phyloP scores from a whole-genome alignment of 1,284 basidiomycete genomes.

The Sporisorium graminicola region DNA sequence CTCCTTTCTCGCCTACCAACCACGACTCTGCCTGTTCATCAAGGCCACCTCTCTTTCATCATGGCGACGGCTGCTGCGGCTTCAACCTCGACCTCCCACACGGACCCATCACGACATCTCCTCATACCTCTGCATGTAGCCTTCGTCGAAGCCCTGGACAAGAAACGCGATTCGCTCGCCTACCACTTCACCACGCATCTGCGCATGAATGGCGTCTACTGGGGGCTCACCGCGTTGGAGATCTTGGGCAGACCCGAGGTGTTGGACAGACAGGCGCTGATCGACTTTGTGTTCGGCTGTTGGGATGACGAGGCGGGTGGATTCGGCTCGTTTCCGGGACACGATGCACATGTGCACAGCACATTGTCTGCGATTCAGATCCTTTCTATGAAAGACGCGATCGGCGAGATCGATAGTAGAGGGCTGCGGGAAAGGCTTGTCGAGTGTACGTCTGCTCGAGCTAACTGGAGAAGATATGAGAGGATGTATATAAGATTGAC shows the following conservation, averaged over 20 bases:
- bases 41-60: not conserved
- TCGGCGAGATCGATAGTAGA: conserved; percentile 74
- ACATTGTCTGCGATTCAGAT: conserved; percentile 94
- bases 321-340: conserved; percentile 90
- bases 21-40: not conserved
- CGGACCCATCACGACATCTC: conserved; percentile 19
- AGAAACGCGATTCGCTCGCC: conserved; percentile 68
- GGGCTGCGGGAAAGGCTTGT: conserved; percentile 74
- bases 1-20: not conserved
- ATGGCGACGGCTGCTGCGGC: not conserved
- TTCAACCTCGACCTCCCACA: not conserved
- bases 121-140: conserved; percentile 44
- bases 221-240: conserved; percentile 89
- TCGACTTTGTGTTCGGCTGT: conserved; percentile 90
- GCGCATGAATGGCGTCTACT: conserved; percentile 95
- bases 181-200: conserved; percentile 95
- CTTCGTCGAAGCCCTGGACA: conserved; percentile 52
- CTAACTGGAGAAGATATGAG: not conserved
- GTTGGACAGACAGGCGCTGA: conserved; percentile 83
- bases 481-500: not conserved
- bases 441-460: conserved; percentile 75
- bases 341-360: conserved; percentile 89
- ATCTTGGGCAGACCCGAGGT: conserved; percentile 84
- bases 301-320: conserved; percentile 77
- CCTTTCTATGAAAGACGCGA: conserved; percentile 84